phyloP scores from a whole-genome alignment of 1,284 basidiomycete genomes.

The Trichosporon inkin region DNA sequence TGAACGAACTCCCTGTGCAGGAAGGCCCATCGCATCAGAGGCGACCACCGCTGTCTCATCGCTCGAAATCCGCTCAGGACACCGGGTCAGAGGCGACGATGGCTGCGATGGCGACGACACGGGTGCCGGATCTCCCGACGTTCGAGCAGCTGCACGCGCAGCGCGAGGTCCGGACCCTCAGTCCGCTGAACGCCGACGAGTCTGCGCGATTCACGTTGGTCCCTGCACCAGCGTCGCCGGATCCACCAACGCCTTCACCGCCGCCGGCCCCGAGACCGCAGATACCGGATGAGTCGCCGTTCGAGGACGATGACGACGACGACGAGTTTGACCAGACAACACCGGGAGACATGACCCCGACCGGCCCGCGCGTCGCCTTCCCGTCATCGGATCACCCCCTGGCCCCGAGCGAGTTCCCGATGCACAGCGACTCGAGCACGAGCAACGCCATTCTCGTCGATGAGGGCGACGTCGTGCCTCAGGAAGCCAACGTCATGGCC shows the following conservation, averaged over 20 bases:
- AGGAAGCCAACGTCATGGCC: conserved; percentile 13
- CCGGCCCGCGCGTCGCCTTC: not conserved
- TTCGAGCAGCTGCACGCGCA: not conserved
- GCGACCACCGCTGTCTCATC: conserved; percentile 8
- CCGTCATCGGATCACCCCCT: not conserved
- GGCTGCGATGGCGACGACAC: not conserved
- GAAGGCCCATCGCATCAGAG: not conserved
- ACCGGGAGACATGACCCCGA: not conserved
- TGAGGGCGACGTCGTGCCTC: conserved; percentile 43
- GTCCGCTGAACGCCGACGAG: not conserved
- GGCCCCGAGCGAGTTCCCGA: conserved; percentile 2
- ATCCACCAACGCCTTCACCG: not conserved
- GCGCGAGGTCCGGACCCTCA: not conserved
- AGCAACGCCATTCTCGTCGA: conserved; percentile 28
- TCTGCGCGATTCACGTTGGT: not conserved
- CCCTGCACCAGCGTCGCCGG: not conserved
- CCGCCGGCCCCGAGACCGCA: not conserved
- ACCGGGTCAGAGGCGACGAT: not conserved
- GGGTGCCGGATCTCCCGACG: not conserved
- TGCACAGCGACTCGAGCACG: not conserved
- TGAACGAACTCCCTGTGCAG: not conserved
- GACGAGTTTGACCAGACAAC: not conserved
- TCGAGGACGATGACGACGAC: conserved; percentile 19
- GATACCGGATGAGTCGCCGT: conserved; percentile 14
- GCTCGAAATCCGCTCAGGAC: conserved; percentile 20